phyloP scores from a whole-genome alignment of 352 stramenopile species.

The Vaucheria bursata region DNA sequence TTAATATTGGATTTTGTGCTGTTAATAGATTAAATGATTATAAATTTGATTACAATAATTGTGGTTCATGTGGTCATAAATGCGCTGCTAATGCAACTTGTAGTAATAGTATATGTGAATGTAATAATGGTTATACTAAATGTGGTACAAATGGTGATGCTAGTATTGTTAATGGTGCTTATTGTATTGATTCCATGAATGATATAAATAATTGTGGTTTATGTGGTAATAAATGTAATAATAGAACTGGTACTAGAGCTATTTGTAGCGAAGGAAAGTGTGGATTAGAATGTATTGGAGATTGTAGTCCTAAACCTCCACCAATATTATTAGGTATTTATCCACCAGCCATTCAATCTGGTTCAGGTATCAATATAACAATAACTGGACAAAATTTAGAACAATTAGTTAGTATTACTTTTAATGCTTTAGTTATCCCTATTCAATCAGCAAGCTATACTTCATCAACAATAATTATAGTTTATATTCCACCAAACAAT shows the following conservation, averaged over 20 bases:
- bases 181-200: not conserved
- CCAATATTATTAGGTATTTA: no score
- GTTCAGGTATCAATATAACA: no score
- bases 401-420: no score
- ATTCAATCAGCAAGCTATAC: no score
- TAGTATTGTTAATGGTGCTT: not conserved
- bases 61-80: conserved; percentile 5
- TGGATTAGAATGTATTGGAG: not conserved
- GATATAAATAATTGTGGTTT: no score
- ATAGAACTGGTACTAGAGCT: not conserved
- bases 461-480: no score
- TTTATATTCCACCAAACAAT: no score
- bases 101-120: no score
- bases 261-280: not conserved
- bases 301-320: conserved; percentile 10
- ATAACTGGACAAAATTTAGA: no score
- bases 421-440: no score
- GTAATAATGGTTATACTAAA: not conserved
- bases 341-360: no score
- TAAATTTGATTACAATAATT: not conserved
- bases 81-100: not conserved
- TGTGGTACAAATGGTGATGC: not conserved
- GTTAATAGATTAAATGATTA: not conserved
- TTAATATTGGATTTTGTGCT: not conserved
- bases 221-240: not conserved